Conservation (phyloP, 1,139 yeast genomes). For the Geotrichum reessii region DNA sequence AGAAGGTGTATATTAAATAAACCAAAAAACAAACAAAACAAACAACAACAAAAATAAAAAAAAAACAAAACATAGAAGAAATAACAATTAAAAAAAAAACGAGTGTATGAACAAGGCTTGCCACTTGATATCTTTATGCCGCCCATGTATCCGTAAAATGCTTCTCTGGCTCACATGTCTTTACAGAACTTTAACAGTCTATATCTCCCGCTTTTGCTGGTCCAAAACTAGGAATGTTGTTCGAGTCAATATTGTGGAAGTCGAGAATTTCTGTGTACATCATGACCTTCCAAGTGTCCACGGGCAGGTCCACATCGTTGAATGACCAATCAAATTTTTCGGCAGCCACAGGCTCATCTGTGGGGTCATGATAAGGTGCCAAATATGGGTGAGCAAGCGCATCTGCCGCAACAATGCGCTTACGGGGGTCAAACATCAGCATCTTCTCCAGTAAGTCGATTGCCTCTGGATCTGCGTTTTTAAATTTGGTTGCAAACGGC, state of each 20-base stretch:
- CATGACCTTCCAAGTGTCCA: slow-evolving; percentile 98
- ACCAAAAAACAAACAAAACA: neutral
- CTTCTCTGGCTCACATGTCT: too few species aligned
- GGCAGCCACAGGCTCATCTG: slow-evolving; percentile 93
- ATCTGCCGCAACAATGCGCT: slow-evolving; percentile 86
- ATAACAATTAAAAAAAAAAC: too few species aligned
- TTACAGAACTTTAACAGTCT: neutral
- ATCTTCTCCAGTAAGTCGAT: slow-evolving; percentile 81
- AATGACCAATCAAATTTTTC: slow-evolving; percentile 96
- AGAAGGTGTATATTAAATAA: neutral
- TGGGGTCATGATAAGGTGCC: slow-evolving; percentile 97
- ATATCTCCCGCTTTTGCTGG: neutral
- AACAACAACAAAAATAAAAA: neutral
- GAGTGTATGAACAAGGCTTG: neutral
- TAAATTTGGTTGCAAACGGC: slow-evolving; percentile 78
- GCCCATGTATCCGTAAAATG: too few species aligned
- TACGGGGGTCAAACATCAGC: slow-evolving; percentile 92
- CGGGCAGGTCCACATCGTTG: slow-evolving; percentile 95
- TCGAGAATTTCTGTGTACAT: slow-evolving; percentile 96
- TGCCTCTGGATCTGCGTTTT: slow-evolving; percentile 82
- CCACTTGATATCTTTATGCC: neutral
- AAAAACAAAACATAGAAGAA: too few species aligned
- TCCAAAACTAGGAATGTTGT: slow-evolving; percentile 2
- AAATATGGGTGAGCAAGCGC: slow-evolving; percentile 87
- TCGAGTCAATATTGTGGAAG: slow-evolving; percentile 69